Evolutionary conservation across 108 stramenopile species (phyloP), one percentile per base, ranked within the genome.

Genomic region (Pseudonitzschia multiseries): DNA sequence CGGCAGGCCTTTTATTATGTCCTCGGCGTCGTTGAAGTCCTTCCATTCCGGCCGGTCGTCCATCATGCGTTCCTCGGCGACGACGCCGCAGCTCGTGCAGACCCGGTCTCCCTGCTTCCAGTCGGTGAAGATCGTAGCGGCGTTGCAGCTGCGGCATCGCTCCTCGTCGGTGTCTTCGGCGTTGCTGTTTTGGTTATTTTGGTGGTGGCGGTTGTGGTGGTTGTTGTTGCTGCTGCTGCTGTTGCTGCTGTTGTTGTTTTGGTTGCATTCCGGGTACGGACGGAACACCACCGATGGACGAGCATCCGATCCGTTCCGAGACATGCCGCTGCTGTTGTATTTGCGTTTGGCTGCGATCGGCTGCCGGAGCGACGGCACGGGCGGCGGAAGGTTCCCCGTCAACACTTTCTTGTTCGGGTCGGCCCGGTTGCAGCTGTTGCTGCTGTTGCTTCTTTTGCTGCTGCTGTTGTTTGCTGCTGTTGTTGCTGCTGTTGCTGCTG

Each of bases 41-140:
- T 79, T 76, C 87, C 87, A 88, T 78, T 88, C 87, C 6, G 87
- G 81, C 18, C 87, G 79, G 57, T 67, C 69, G 65, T 88, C 84
- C 36, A 73, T 60, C 43, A 89, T 4, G 15, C 61, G 78, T 10
- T 66, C 79, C 67, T 84, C 85, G 22, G 83, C 77, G 29, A 89
- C 85, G 26, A 86, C 74, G 0, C 87, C 87, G 75, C 87, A 89
- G 53, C 72, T 68, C 36, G 83, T 86, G 66, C 87, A 89, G 29
- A 89, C 76, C 21, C 76, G 83, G 72, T 89, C 87, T 21, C 87
- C 87, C 51, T 79, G 79, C n/a, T 71, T 46, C 83, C 83, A 86
- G 63, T 89, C 87, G n/a, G 74, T 72, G 26, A 63, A 32, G 13
- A 88, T 32, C n/a, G 74, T 52, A 0, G 74, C 69, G 13, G 78